phyloP scores from a whole-genome alignment of 352 stramenopile genomes.

The Globisporangium nunn region DNA sequence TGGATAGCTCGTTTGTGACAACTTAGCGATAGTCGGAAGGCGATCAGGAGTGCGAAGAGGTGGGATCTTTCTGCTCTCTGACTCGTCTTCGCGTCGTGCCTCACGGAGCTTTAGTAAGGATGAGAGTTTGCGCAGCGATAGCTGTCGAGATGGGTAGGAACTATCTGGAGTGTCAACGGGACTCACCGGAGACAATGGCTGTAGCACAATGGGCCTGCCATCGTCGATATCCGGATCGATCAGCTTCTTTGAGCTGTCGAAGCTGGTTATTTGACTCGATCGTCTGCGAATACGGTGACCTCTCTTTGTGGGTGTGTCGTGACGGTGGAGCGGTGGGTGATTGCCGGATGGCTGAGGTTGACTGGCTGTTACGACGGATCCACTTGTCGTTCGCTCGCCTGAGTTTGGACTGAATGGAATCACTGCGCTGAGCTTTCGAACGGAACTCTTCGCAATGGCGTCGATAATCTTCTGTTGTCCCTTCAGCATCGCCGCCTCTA shows the following conservation, averaged over 20 bases:
- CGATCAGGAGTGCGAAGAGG: neutral
- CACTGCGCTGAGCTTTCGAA: constrained; percentile 8
- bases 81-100: neutral
- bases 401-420: constrained; percentile 1
- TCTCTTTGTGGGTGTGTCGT: constrained; percentile 5
- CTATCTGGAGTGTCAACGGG: neutral
- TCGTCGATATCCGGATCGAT: neutral
- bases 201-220: neutral
- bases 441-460: constrained; percentile 5
- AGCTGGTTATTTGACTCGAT: constrained; percentile 2
- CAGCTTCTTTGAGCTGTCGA: constrained; percentile 3
- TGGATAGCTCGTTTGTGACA: neutral
- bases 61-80: neutral
- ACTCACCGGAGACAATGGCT: neutral
- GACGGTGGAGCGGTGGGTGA: neutral
- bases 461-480: constrained; percentile 25
- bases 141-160: neutral
- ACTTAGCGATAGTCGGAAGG: neutral
- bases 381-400: neutral
- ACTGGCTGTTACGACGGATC: neutral
- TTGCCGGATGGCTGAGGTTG: neutral
- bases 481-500: constrained; percentile 17
- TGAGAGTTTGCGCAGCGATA: neutral
- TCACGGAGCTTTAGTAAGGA: constrained; percentile 2
- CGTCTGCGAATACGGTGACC: constrained; percentile 4